Percentiles rank a stretch among this genome's conserved stretches.
These are phyloP conservation scores for Podila epicladia DNA, from an alignment of 192 early-diverging fungal genomes.

Conservation along the genomic window DNA sequence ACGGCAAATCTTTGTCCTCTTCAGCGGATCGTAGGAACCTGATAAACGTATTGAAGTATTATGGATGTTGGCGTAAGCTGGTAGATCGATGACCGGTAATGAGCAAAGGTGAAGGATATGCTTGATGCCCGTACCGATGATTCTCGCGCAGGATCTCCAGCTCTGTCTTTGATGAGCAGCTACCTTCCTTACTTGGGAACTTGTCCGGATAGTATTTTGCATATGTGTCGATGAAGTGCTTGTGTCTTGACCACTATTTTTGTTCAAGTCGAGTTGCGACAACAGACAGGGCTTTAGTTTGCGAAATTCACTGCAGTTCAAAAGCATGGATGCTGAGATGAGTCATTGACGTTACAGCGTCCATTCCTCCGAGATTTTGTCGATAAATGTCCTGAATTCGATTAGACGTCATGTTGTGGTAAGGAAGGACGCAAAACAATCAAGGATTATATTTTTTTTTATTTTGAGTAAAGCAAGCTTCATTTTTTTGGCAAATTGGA, in stretches of 20 bases:
- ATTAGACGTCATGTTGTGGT: slow-evolving; percentile 1
- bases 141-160: slow-evolving; percentile 75
- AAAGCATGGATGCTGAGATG: background rate
- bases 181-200: background rate
- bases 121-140: slow-evolving; percentile 60
- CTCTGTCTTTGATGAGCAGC: slow-evolving; percentile 58
- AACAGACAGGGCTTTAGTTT: background rate
- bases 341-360: slow-evolving; percentile 46
- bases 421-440: no score
- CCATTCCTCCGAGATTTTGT: slow-evolving; percentile 55
- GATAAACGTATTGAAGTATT: background rate
- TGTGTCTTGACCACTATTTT: slow-evolving; percentile 63
- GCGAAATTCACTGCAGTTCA: background rate
- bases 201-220: slow-evolving; percentile 51
- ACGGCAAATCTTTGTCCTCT: slow-evolving; percentile 57
- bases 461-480: no score
- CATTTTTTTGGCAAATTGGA: no score
- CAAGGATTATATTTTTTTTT: no score
- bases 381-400: slow-evolving; percentile 24
- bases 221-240: slow-evolving; percentile 69
- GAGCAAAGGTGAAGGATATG: background rate
- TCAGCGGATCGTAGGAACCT: slow-evolving; percentile 72
- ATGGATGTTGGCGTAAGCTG: background rate
- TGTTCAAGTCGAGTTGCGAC: background rate
- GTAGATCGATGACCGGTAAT: background rate